phyloP scores from a whole-genome alignment of 2,329 filamentous ascomycete genomes.

The Sporothrix pallida region DNA sequence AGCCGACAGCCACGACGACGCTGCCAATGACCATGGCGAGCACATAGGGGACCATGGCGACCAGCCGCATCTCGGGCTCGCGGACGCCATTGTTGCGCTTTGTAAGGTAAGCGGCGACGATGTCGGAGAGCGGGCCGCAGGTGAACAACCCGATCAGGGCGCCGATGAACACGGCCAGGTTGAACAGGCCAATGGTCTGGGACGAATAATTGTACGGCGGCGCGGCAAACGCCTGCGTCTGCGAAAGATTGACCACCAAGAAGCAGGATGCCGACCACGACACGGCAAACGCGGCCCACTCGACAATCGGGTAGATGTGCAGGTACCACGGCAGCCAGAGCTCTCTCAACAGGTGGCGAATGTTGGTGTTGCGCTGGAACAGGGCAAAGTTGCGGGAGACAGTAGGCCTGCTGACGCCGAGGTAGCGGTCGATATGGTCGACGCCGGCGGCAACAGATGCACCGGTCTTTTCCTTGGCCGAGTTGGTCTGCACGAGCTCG shows the following conservation, averaged over 20 bases:
- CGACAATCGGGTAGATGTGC: conserved; percentile 66
- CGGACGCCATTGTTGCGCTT: conserved; percentile 53
- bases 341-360: conserved; percentile 58
- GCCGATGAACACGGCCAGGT: conserved; percentile 53
- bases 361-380: conserved; percentile 55
- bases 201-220: conserved; percentile 53
- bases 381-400: conserved; percentile 59
- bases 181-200: conserved; percentile 54
- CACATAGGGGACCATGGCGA: conserved; percentile 53
- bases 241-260: conserved; percentile 64
- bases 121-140: conserved; percentile 53
- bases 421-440: conserved; percentile 56
- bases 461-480: neutral
- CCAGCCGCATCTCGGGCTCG: conserved; percentile 56
- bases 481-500: neutral
- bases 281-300: conserved; percentile 66
- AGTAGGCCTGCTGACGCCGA: conserved; percentile 61
- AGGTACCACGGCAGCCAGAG: conserved; percentile 68
- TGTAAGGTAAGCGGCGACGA: conserved; percentile 49
- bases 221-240: conserved; percentile 51
- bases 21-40: conserved; percentile 53
- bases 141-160: conserved; percentile 50
- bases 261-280: conserved; percentile 55
- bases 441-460: neutral
- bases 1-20: conserved; percentile 54